A percentile compares a stretch with the other conserved stretches of the same genome.
These are phyloP conservation scores for Aspergillus aculeatinus DNA, from an alignment of 2,329 filamentous ascomycete species.

Conservation along the genomic window DNA sequence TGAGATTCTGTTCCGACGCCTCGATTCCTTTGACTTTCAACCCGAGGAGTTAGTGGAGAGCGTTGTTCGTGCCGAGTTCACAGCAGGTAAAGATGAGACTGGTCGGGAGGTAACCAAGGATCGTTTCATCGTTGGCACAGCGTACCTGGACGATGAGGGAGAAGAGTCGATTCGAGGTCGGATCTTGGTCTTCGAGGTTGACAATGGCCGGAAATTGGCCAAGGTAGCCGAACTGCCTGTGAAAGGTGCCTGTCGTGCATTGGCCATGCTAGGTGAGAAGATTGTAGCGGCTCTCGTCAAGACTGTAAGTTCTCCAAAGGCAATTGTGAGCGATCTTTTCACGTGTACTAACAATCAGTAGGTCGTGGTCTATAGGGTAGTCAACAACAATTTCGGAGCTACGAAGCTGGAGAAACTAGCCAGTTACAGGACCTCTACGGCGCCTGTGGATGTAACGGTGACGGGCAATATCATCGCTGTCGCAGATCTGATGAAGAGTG, in stretches of 20 bases:
- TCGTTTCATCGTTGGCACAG: constrained; percentile 88
- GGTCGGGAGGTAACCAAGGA: constrained; percentile 58
- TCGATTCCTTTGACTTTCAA: constrained; percentile 68
- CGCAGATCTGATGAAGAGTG: constrained; percentile 90
- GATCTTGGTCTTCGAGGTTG: constrained; percentile 79
- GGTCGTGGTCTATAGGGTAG: constrained; percentile 60
- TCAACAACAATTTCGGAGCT: constrained; percentile 32
- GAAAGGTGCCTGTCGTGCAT: constrained; percentile 75
- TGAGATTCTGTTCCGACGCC: constrained; percentile 78
- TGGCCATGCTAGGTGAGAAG: constrained; percentile 71
- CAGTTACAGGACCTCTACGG: constrained; percentile 76
- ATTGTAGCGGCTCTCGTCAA: constrained; percentile 89
- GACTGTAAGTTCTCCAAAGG: constrained; percentile 57
- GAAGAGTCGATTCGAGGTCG: constrained; percentile 65
- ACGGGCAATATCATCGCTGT: constrained; percentile 75
- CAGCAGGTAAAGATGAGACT: constrained; percentile 55
- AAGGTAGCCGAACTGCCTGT: constrained; percentile 67
- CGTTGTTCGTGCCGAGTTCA: constrained; percentile 73
- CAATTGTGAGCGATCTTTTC: not conserved
- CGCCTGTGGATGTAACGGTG: constrained; percentile 77
- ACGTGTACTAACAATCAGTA: constrained; percentile 24
- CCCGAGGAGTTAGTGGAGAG: constrained; percentile 78
- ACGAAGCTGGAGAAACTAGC: constrained; percentile 67
- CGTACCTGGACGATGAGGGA: constrained; percentile 65
- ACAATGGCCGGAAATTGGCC: constrained; percentile 68